These are phyloP conservation scores for Scedosporium boydii DNA, from an alignment of 2,329 filamentous ascomycete species.

Conservation along the genomic window DNA sequence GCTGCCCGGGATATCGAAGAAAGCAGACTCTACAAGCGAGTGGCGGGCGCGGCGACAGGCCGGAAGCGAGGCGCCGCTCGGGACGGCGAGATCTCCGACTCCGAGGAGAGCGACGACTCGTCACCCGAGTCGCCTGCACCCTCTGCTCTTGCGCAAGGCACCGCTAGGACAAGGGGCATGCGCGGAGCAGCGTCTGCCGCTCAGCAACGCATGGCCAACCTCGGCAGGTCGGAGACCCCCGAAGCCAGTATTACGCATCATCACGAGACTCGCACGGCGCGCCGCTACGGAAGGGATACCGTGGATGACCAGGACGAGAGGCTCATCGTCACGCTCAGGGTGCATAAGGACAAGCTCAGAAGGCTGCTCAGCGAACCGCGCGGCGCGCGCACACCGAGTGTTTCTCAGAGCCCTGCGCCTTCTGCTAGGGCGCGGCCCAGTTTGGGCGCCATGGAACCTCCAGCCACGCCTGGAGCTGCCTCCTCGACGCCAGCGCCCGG, in stretches of 20 bases:
- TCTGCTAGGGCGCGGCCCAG: slow-evolving; percentile 11
- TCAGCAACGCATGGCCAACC: slow-evolving; percentile 74
- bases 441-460: slow-evolving; percentile 22
- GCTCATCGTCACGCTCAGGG: slow-evolving; percentile 64
- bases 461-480: slow-evolving; percentile 22
- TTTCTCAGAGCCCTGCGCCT: slow-evolving; percentile 18
- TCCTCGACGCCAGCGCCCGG: slow-evolving; percentile 27
- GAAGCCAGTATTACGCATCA: slow-evolving; percentile 58
- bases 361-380: slow-evolving; percentile 49
- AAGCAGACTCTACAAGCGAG: slow-evolving; percentile 76
- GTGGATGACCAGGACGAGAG: slow-evolving; percentile 76
- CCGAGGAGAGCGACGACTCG: slow-evolving; percentile 86
- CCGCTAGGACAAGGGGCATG: slow-evolving; percentile 78
- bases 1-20: slow-evolving; percentile 73
- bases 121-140: slow-evolving; percentile 76
- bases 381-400: slow-evolving; percentile 12
- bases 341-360: slow-evolving; percentile 62
- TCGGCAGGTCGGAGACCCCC: slow-evolving; percentile 80
- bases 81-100: slow-evolving; percentile 72
- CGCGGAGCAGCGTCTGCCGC: slow-evolving; percentile 80
- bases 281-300: slow-evolving; percentile 50
- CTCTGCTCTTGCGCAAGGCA: slow-evolving; percentile 56
- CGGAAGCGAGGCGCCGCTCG: slow-evolving; percentile 24
- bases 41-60: slow-evolving; percentile 46
- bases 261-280: slow-evolving; percentile 63